Evolutionary conservation across 2,329 filamentous ascomycete genomes (phyloP).

Genomic region (Trichoderma sp.): DNA sequence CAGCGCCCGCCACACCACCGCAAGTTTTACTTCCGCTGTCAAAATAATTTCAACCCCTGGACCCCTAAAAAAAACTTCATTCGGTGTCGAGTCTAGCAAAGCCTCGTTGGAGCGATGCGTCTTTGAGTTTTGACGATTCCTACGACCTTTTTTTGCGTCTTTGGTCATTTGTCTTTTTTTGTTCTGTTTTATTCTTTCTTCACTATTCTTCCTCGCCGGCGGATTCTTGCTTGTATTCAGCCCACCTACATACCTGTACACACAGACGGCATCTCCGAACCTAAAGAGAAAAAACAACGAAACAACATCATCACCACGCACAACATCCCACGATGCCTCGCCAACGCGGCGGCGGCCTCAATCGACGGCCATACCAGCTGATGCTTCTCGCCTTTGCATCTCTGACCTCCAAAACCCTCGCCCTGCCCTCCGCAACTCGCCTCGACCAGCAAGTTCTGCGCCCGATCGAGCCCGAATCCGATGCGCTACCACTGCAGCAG

Average conservation of each 20-base stretch:
- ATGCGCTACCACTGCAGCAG: slow-evolving; percentile 19
- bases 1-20: background rate
- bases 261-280: background rate
- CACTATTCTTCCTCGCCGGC: background rate
- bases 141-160: background rate
- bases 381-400: background rate
- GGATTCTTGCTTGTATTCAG: background rate
- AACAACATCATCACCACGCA: background rate
- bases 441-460: slow-evolving; percentile 11
- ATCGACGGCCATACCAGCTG: background rate
- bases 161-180: background rate
- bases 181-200: background rate
- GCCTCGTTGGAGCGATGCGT: background rate
- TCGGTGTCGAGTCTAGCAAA: background rate
- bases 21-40: slow-evolving; percentile 1
- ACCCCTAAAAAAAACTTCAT: slow-evolving; percentile 1
- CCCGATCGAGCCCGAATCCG: background rate
- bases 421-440: background rate
- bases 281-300: background rate
- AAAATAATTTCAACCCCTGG: slow-evolving; percentile 14
- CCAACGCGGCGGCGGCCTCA: slow-evolving; percentile 2
- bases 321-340: slow-evolving; percentile 1
- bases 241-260: background rate
- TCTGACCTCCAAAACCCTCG: background rate
- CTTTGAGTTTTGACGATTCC: background rate